Percentiles rank a stretch among this genome's conserved stretches.
phyloP scores from a whole-genome alignment of 495 filamentous ascomycete genomes.

The Niebla homalea region DNA sequence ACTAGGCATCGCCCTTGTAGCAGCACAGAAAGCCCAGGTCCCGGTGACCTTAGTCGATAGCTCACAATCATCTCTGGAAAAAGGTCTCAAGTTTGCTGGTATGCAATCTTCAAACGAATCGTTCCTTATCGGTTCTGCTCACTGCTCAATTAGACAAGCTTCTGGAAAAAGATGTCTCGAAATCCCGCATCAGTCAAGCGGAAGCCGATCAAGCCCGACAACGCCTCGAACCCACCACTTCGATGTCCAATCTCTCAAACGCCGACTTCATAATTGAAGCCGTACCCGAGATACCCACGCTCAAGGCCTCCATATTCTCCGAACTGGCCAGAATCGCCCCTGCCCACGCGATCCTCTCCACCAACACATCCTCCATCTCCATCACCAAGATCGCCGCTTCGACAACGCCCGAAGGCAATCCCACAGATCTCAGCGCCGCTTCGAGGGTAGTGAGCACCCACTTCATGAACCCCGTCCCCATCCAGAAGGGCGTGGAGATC shows the following conservation, averaged over 20 bases:
- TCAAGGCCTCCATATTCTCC: conserved; percentile 83
- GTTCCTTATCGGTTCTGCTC: not conserved
- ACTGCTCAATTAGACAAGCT: conserved; percentile 54
- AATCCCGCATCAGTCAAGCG: conserved; percentile 64
- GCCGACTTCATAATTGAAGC: conserved; percentile 98
- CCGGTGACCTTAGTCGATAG: conserved; percentile 80
- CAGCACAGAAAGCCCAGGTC: conserved; percentile 69
- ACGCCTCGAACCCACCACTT: conserved; percentile 54
- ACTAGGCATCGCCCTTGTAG: conserved; percentile 89
- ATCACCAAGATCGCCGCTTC: conserved; percentile 92
- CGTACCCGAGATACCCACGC: conserved; percentile 77
- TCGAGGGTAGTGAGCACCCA: conserved; percentile 90
- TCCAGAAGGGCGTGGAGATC: conserved; percentile 97
- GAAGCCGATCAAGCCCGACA: conserved; percentile 57
- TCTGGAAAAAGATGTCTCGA: conserved; percentile 80
- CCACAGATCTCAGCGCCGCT: conserved; percentile 64
- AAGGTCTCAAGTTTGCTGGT: conserved; percentile 85
- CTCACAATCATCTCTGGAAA: conserved; percentile 77
- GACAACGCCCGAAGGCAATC: conserved; percentile 48
- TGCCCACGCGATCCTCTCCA: conserved; percentile 83
- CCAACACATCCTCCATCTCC: conserved; percentile 94
- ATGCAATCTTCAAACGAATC: conserved; percentile 1
- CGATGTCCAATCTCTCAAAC: conserved; percentile 63
- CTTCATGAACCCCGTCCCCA: conserved; percentile 98
- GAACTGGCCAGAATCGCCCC: conserved; percentile 71